Evolutionary conservation across 768 basidiomycete genomes (phyloP), one percentile per base, ranked within the genome.

Genomic region (Lactifluus pinguis): DNA sequence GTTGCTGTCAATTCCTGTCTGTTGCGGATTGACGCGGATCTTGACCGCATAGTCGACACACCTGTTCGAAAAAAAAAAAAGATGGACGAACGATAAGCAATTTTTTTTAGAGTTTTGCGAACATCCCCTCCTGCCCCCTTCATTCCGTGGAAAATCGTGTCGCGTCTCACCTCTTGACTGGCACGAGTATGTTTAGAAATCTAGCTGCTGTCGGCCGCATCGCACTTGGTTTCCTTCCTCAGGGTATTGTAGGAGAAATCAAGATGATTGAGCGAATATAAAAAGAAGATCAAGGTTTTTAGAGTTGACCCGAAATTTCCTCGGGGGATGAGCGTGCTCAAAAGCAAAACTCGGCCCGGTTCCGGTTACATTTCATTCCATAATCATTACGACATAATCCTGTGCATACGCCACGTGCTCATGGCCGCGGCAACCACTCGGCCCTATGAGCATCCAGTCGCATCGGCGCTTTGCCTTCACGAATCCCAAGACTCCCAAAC

Each of bases 21-120:
- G 92, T 66, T 89, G 85, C 6, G 93, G 83, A 71, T 95, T 95
- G 53, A 99, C 92, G 54, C 95, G 89, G 76, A 99, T 97, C 80
- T 98, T 98, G 75, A 95, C 93, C 4, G 93, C 89, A 84, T 91
- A 99, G 76, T 98, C 97, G 54, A 99, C 89, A 54, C 90, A 86
- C 64, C 92, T 97, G 55, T 36, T 10, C 44, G 64, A 54, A 56
- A n/a, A 41, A 41, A 21, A 34, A 13, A 19, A 36, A 10, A 39
- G 5, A 34, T 34, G 25, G 25, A 25, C 25, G 25, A 25, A 25
- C 25, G 25, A 25, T 25, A 25, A 25, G 25, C 25, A 2, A 2
- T 25, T 25, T 25, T 25, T 25, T 25, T 25, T 25, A 25, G 25
- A 25, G 25, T 25, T 25, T 25, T 25, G 25, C 25, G 25, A 25